phyloP scores from a whole-genome alignment of 2,329 filamentous ascomycete genomes.

The Huntiella bhutanensis region DNA sequence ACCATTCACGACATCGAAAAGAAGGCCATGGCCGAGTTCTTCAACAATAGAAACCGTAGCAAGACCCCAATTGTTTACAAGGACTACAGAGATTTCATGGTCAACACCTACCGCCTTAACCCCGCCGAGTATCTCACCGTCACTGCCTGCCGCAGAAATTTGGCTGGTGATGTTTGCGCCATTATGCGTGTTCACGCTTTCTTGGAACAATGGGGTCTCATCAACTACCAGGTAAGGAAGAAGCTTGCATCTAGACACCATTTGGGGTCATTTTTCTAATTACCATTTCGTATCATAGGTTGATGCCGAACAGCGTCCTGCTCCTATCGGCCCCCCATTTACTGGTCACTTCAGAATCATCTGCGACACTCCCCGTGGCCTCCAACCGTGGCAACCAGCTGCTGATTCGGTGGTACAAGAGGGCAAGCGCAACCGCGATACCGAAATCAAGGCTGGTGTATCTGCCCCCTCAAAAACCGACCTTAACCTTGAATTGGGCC shows the following conservation, averaged over 20 bases:
- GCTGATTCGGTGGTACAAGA: conserved; percentile 50
- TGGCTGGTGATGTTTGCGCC: conserved; percentile 93
- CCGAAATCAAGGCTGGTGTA: conserved; percentile 53
- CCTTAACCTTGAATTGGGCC: conserved; percentile 76
- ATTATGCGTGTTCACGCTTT: conserved; percentile 99
- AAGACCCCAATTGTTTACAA: conserved; percentile 96
- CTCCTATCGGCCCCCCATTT: conserved; percentile 87
- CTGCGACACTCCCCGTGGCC: conserved; percentile 81
- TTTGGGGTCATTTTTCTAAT: not conserved
- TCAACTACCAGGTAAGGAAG: conserved; percentile 77
- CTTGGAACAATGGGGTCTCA: conserved; percentile 93
- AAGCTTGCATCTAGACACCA: not conserved
- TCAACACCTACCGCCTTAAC: conserved; percentile 95
- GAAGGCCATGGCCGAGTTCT: conserved; percentile 92
- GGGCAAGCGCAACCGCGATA: conserved; percentile 42
- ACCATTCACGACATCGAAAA: conserved; percentile 76
- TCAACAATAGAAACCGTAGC: conserved; percentile 94
- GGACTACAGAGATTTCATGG: conserved; percentile 98
- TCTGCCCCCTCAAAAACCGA: conserved; percentile 54
- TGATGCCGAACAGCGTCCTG: conserved; percentile 85
- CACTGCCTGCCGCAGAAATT: conserved; percentile 81
- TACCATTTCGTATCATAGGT: conserved; percentile 38
- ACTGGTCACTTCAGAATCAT: conserved; percentile 95
- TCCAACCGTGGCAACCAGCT: conserved; percentile 88
- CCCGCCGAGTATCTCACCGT: conserved; percentile 93